These are phyloP conservation scores for Epichloe sylvatica DNA, from an alignment of 2,329 filamentous ascomycete genomes.

Conservation along the genomic window DNA sequence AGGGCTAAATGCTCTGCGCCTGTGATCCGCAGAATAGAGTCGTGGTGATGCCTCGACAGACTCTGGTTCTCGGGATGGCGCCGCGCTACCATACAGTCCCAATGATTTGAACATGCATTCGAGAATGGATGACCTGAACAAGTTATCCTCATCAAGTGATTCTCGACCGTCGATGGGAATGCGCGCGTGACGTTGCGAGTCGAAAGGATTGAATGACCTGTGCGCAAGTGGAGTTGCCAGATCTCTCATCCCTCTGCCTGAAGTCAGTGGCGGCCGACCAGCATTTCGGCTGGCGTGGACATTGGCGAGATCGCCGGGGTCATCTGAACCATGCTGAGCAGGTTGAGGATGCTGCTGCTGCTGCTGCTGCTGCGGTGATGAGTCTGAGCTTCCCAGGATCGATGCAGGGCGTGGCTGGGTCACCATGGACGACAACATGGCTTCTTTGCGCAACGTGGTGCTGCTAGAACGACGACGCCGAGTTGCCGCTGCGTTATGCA, in stretches of 20 bases:
- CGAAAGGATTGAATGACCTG: slow-evolving; percentile 41
- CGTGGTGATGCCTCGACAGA: slow-evolving; percentile 79
- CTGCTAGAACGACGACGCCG: slow-evolving; percentile 60
- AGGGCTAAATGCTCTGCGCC: slow-evolving; percentile 53
- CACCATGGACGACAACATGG: slow-evolving; percentile 52
- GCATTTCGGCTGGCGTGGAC: slow-evolving; percentile 54
- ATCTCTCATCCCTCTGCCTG: slow-evolving; percentile 15
- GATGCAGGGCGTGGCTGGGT: slow-evolving; percentile 30
- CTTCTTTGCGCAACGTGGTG: slow-evolving; percentile 65
- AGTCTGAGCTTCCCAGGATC: slow-evolving; percentile 26
- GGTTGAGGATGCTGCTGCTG: slow-evolving; percentile 27
- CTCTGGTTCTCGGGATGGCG: slow-evolving; percentile 49
- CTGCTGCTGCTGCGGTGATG: slow-evolving; percentile 19
- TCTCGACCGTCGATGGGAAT: slow-evolving; percentile 56
- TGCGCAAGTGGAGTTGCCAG: slow-evolving; percentile 34
- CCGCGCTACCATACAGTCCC: slow-evolving; percentile 58
- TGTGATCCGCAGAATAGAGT: slow-evolving; percentile 70
- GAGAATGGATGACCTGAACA: slow-evolving; percentile 80
- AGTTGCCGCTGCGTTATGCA: slow-evolving; percentile 63
- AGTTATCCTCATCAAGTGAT: slow-evolving; percentile 69
- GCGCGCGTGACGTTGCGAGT: slow-evolving; percentile 34
- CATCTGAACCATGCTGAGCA: slow-evolving; percentile 34
- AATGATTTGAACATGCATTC: slow-evolving; percentile 95
- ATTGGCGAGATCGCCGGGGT: slow-evolving; percentile 68
- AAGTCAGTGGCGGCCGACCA: slow-evolving; percentile 25